Conservation (phyloP, 2,329 filamentous ascomycete species). For the Exophiala alcalophila region DNA sequence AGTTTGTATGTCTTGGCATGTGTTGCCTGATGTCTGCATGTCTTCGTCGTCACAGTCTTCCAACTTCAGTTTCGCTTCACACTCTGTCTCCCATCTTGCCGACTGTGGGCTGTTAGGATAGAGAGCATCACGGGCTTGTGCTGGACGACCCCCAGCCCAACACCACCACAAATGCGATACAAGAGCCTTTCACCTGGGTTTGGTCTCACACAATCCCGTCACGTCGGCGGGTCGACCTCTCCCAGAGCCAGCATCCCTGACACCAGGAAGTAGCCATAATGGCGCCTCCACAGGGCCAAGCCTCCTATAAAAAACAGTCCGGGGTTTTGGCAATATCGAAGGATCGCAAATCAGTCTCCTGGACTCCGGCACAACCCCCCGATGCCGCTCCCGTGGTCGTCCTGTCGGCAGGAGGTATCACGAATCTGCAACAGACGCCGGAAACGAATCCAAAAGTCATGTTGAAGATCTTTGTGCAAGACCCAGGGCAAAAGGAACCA, state of each 20-base stretch:
- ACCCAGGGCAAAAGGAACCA: slow-evolving; percentile 56
- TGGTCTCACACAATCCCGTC: slow-evolving; percentile 14
- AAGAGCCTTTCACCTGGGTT: slow-evolving; percentile 1
- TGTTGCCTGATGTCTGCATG: no score
- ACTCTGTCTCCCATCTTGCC: no score
- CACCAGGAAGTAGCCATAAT: slow-evolving; percentile 38
- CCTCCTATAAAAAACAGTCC: slow-evolving; percentile 94
- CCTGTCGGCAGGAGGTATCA: slow-evolving; percentile 72
- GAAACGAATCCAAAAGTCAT: slow-evolving; percentile 86
- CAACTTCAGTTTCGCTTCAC: no score
- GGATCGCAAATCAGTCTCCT: slow-evolving; percentile 72
- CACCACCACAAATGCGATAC: slow-evolving; percentile 11
- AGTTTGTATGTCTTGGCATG: no score
- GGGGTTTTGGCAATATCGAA: slow-evolving; percentile 72
- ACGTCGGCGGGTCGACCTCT: slow-evolving; percentile 5
- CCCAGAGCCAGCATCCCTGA: neutral
- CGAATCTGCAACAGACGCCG: slow-evolving; percentile 93
- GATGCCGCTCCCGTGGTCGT: slow-evolving; percentile 64
- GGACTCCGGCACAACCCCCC: slow-evolving; percentile 67
- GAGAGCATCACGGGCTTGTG: no score
- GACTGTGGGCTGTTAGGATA: no score
- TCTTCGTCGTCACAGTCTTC: no score
- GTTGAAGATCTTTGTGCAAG: slow-evolving; percentile 82
- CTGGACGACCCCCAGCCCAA: no score
- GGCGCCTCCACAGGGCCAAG: slow-evolving; percentile 62